A percentile compares a stretch with the other conserved stretches of the same genome.
Conservation (phyloP, 2,329 filamentous ascomycete genomes). For the Cladosporium austrohemisphaericum region DNA sequence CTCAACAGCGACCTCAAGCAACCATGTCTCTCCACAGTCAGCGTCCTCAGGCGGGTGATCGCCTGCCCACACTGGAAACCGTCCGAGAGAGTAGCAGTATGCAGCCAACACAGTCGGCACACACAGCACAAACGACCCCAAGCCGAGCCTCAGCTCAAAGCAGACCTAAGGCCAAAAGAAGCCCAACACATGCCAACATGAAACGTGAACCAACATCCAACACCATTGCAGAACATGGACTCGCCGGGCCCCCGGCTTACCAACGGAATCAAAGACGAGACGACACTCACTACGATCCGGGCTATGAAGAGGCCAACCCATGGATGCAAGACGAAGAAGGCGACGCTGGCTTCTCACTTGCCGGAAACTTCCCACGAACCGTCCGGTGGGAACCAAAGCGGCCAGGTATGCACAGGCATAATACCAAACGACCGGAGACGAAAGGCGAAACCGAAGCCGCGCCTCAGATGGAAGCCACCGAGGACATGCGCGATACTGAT, state of each 20-base stretch:
- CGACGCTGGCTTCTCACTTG: conserved; percentile 25
- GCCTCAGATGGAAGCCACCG: conserved; percentile 19
- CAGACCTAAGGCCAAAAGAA: not conserved
- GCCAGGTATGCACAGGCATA: conserved; percentile 2
- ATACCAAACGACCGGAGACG: conserved; percentile 18
- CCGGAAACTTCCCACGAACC: conserved; percentile 26
- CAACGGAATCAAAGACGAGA: conserved; percentile 10
- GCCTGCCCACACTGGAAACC: conserved; percentile 8
- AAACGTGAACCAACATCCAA: not conserved
- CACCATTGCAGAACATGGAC: not conserved
- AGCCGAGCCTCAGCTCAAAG: not conserved
- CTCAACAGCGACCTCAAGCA: not conserved
- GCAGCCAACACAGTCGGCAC: too few relatives aligned
- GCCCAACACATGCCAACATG: not conserved
- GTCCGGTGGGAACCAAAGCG: conserved; percentile 22
- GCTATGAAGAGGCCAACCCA: conserved; percentile 27
- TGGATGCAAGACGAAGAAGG: conserved; percentile 21
- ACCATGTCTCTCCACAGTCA: not conserved
- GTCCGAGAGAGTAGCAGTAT: not conserved
- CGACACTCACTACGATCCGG: conserved; percentile 26
- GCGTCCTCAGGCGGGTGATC: not conserved
- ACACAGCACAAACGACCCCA: not conserved
- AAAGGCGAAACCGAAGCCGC: conserved; percentile 26
- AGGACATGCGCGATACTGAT: not conserved
- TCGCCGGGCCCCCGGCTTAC: conserved; percentile 6